Base-by-base conservation (phyloP, 345 rosid genomes). In the Fremontodendron californicum region DNA sequence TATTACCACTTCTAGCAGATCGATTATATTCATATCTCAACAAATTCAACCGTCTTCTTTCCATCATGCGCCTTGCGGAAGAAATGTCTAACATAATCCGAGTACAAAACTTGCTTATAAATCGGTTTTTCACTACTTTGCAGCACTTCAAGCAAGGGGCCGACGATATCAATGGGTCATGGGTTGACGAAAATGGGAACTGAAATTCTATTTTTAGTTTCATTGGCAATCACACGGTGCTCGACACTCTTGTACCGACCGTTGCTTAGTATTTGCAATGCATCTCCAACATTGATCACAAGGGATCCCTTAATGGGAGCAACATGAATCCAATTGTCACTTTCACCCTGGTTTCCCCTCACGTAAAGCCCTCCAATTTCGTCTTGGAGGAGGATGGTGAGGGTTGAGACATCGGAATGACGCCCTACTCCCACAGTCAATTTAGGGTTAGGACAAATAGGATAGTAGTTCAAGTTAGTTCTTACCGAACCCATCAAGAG, bases 361-460 rank as follows among this genome's bases (percentile, higher is more conserved):
- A 60, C 64, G 3, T 60, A 60, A 27, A 60, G 64, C 18, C 64
- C 71, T 80, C 85, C 82, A 7, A 82, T 33, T 4, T 49, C 79
- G 11, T 79, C 78, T 19, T 82, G 82, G 46, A 76, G 72, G 3
- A 82, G 80, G 57, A 79, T 21, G 0, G 82, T 79, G 25, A 76
- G 75, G 12, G 78, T 55, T 0, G 80, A 75, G 60, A 76, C 66
- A 51, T 82, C 82, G 0, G 80, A 75, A 48, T 82, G 82, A 2
- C 78, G 78, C 5, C 78, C 73, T 0, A 76, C 61, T 16, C 85
- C 83, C 0, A 79, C 78, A 0, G 82, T 79, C 8, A 75, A 75
- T 37, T 79, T 80, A n/a, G 82, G 84, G 39, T 75, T 46, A 1
- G 72, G 84, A 31, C 82, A 82, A 33, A 70, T 75, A 2, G 84